A percentile compares a stretch with the other conserved stretches of the same genome.
These are phyloP conservation scores for Avena eriantha DNA, from an alignment of 176 grass and related monocot species.

Conservation along the genomic window DNA sequence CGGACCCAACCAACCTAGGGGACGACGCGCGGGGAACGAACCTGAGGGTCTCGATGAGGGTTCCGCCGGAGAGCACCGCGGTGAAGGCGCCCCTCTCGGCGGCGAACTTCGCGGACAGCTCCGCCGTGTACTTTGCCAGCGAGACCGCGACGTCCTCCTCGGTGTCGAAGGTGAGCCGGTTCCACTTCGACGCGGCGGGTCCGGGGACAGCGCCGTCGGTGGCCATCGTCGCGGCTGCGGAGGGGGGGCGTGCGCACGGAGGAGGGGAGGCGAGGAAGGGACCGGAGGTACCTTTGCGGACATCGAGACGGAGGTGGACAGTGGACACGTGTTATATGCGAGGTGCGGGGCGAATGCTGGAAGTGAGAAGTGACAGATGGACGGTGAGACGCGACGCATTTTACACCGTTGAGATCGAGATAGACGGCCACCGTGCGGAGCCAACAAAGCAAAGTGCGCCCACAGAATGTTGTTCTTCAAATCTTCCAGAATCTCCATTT, in stretches of 20 bases:
- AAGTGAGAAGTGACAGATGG: slow-evolving; percentile 35
- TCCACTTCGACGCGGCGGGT: slow-evolving; percentile 42
- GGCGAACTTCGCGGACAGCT: slow-evolving; percentile 77
- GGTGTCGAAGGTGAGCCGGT: slow-evolving; percentile 55
- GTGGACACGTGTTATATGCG: slow-evolving; percentile 37
- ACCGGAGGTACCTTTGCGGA: background rate
- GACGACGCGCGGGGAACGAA: background rate
- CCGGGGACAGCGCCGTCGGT: slow-evolving; percentile 38
- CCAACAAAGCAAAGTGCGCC: background rate
- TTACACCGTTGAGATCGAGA: slow-evolving; percentile 63
- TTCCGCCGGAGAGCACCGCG: slow-evolving; percentile 84
- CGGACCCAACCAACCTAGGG: background rate
- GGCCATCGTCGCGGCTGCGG: slow-evolving; percentile 57
- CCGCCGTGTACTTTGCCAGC: slow-evolving; percentile 80
- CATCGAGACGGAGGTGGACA: slow-evolving; percentile 24
- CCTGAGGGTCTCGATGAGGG: slow-evolving; percentile 66
- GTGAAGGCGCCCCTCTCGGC: slow-evolving; percentile 84
- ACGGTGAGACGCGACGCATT: slow-evolving; percentile 26
- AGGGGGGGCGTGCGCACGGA: background rate
- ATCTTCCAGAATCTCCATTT: background rate
- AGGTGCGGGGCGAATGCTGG: background rate
- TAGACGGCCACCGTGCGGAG: slow-evolving; percentile 45
- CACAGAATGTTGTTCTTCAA: background rate
- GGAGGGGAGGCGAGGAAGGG: slow-evolving; percentile 24
- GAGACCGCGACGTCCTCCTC: slow-evolving; percentile 72